phyloP scores from a whole-genome alignment of 202 grass and related monocot species.

The Sporobolus alterniflorus region DNA sequence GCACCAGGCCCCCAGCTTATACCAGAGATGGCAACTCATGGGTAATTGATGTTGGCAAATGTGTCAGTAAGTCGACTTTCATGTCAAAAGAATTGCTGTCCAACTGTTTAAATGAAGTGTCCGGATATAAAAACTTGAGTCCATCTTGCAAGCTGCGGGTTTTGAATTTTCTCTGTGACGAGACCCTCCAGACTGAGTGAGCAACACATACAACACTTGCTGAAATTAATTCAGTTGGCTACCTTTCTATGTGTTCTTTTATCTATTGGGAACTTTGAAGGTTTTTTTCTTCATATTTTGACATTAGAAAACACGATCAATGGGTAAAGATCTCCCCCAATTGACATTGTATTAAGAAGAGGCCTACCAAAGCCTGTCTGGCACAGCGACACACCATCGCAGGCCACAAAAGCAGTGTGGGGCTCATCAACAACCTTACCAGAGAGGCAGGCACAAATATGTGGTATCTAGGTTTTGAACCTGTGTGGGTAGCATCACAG shows the following conservation, averaged over 20 bases:
- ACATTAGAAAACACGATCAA: too few relatives aligned
- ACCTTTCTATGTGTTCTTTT: background rate
- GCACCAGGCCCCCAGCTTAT: constrained; percentile 57
- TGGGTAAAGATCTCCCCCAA: too few relatives aligned
- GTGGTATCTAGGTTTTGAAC: too few relatives aligned
- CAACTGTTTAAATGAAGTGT: constrained; percentile 46
- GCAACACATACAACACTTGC: constrained; percentile 29
- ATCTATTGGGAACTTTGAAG: constrained; percentile 4
- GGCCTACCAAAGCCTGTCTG: too few relatives aligned
- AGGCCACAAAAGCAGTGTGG: too few relatives aligned
- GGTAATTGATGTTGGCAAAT: constrained; percentile 60
- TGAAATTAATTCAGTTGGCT: constrained; percentile 24
- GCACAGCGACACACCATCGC: too few relatives aligned
- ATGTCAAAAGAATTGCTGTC: constrained; percentile 46
- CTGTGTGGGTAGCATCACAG: too few relatives aligned
- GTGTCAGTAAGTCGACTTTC: constrained; percentile 49
- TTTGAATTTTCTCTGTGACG: constrained; percentile 86
- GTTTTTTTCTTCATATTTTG: background rate
- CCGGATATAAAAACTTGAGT: constrained; percentile 71
- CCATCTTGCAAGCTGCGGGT: constrained; percentile 62
- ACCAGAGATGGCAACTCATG: constrained; percentile 60
- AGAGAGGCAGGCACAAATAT: too few relatives aligned
- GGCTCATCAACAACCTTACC: too few relatives aligned
- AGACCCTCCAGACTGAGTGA: constrained; percentile 72
- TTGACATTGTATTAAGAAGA: too few relatives aligned